Evolutionary conservation across 306 rosid genomes (phyloP), one percentile per base, ranked within the genome.

Genomic region (Pachyrhizus erosus): DNA sequence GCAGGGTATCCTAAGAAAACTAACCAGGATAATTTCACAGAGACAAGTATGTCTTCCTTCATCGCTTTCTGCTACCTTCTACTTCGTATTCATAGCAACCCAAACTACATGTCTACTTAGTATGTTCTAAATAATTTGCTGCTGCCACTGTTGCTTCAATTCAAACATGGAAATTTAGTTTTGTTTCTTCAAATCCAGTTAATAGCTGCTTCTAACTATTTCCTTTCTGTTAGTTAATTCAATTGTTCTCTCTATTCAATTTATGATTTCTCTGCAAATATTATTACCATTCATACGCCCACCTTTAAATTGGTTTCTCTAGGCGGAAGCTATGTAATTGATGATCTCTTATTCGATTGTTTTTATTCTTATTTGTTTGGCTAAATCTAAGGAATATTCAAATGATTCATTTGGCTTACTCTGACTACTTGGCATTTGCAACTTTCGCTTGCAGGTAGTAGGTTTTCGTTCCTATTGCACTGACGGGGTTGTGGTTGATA

Each of bases 391-490:
- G 18, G 40, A 61, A 34, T 46, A 64, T 61, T 52, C 72, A 17
- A n/a, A 8, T 33, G 20, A 46, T 80, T 80, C 78, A 71, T 76
- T 62, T 57, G 15, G 14, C 33, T 70, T 75, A 31, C 37, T 78
- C 77, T 88, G 15, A 78, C 31, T 58, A 31, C 37, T 83, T 40
- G 64, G 23, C n/a, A 66, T 81, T 70, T 80, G 21, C 83, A 52
- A 40, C 45, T 85, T 82, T 77, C 70, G 21, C 73, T 73, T 58
- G 48, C 89, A 93, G 96, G 87, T 83, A 75, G 69, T 82, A 77
- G 83, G 89, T 75, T 73, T 77, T 73, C 91, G 91, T 67, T 58
- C 87, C 21, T 93, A 86, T 86, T 83, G 86, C 83, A 84, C 88
- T 29, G 76, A 69, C 42, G 89, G 45, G 65, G 57, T 87, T 69